Evolutionary conservation across 164 flowering plant species (phyloP), one percentile per base, ranked within the genome.

Genomic region (Magnolia sinica): DNA sequence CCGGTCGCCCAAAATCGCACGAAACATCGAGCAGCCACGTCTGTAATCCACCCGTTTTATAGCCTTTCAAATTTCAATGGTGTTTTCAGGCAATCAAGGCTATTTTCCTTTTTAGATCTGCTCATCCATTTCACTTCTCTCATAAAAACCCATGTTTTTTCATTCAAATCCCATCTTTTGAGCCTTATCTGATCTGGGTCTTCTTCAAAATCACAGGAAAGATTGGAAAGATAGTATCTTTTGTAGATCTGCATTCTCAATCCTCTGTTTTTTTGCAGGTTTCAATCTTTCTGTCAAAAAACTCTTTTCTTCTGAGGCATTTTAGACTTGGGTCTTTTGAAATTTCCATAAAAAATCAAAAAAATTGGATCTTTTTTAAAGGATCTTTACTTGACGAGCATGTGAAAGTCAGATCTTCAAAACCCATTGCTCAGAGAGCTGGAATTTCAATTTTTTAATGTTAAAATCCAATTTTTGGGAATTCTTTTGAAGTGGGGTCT

Each of bases 61-160:
- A 22, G n/a, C 65, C 2, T 63, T 22, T 27, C 29, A 27, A 27
- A 27, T 27, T 63, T n/a, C 6, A n/a, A n/a, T 63, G 65, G 22
- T 2, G 2, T 63, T 22, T 8, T 63, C 65, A n/a, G 8, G 6
- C 65, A n/a, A 6, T 63, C 19, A n/a, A 63, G 3, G 20, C 1
- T 37, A 37, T 37, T 16, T 63, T n/a, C 23, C 22, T 27, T 66
- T 13, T 27, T 31, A 8, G 31, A 27, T 66, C 70, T 66, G 23
- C 70, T 20, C 5, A 63, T 27, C 70, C 70, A 66, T 58, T 73
- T 73, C 50, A 73, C 58, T 50, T 50, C 24, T 71, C 37, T 22
- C 27, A 20, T 52, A n/a, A 11, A 20, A 50, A 3, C 23, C 59
- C 73, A 71, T 20, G 59, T 72, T 58, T 37, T 58, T 49, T 27